A percentile compares a stretch with the other conserved stretches of the same genome.
These are phyloP conservation scores for Fusarium mundagurra DNA, from an alignment of 2,329 filamentous ascomycete species.

Conservation along the genomic window DNA sequence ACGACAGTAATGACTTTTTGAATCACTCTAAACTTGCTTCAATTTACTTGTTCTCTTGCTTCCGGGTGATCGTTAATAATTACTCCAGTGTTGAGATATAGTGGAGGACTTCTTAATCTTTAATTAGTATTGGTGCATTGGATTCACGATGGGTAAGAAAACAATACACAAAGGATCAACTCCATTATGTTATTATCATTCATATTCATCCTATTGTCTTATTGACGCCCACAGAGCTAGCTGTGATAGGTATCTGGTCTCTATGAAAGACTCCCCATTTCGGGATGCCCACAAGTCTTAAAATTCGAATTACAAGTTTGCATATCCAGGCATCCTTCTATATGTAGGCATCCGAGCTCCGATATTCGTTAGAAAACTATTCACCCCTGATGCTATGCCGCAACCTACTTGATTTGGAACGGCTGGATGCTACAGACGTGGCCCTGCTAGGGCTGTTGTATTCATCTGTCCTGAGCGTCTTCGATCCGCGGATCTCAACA, in stretches of 20 bases:
- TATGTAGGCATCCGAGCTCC: not conserved
- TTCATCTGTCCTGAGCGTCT: not conserved
- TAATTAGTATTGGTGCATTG: not conserved
- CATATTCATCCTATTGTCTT: not conserved
- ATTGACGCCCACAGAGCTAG: not conserved
- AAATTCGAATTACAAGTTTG: not conserved
- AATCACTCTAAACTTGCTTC: not conserved
- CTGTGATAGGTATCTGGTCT: not conserved
- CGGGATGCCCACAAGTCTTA: not conserved
- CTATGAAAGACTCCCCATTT: not conserved
- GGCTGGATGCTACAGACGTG: not conserved
- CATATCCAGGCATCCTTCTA: not conserved
- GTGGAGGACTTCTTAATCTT: not conserved
- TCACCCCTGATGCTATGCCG: conserved; percentile 8
- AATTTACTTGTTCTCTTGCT: not conserved
- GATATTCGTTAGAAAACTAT: not conserved
- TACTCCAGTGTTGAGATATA: not conserved
- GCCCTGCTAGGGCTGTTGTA: not conserved
- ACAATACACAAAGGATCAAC: not conserved
- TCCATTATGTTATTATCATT: not conserved
- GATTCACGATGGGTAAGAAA: not conserved
- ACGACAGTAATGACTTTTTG: conserved; percentile 26
- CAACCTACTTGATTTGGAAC: conserved; percentile 22
- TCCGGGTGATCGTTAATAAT: not conserved
- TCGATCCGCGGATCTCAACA: conserved; percentile 23